Evolutionary conservation across 768 basidiomycete species (phyloP).

Genomic region (Leccinum boreale): DNA sequence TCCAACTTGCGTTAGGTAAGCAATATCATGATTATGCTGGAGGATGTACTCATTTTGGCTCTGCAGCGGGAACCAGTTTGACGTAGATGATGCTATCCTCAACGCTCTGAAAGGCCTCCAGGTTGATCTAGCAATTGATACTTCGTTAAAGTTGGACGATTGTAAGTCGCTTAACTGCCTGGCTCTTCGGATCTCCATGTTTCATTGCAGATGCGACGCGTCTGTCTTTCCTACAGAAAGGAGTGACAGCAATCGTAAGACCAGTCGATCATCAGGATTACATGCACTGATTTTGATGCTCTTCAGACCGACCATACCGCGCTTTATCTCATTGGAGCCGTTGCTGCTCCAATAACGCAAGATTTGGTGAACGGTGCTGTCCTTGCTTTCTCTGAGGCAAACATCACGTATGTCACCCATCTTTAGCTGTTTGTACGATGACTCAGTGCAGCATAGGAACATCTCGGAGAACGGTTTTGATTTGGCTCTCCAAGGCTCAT

Average conservation of each 20-base stretch:
- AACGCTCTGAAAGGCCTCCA: constrained; percentile 56
- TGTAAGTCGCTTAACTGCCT: constrained; percentile 39
- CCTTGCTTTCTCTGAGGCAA: constrained; percentile 53
- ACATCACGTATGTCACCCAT: constrained; percentile 45
- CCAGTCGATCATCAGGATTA: neutral
- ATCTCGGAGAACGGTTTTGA: constrained; percentile 62
- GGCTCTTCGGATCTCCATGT: constrained; percentile 1
- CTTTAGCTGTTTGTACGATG: constrained; percentile 36
- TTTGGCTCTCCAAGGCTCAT: constrained; percentile 53
- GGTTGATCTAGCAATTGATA: constrained; percentile 55
- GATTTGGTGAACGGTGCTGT: constrained; percentile 55
- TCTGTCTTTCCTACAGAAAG: constrained; percentile 54
- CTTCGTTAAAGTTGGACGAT: constrained; percentile 59
- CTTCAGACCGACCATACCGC: constrained; percentile 57
- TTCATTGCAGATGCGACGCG: constrained; percentile 46
- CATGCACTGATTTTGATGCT: constrained; percentile 1
- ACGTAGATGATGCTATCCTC: constrained; percentile 57
- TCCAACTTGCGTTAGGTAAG: constrained; percentile 58
- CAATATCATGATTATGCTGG: neutral
- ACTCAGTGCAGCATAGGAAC: constrained; percentile 49
- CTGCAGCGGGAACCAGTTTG: constrained; percentile 61
- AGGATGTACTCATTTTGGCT: constrained; percentile 5
- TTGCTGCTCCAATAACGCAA: constrained; percentile 65
- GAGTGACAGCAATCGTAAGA: constrained; percentile 53
- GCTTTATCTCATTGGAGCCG: constrained; percentile 67